phyloP scores from a whole-genome alignment of 83 land plant genomes.

The Diphasiastrum complanatum region DNA sequence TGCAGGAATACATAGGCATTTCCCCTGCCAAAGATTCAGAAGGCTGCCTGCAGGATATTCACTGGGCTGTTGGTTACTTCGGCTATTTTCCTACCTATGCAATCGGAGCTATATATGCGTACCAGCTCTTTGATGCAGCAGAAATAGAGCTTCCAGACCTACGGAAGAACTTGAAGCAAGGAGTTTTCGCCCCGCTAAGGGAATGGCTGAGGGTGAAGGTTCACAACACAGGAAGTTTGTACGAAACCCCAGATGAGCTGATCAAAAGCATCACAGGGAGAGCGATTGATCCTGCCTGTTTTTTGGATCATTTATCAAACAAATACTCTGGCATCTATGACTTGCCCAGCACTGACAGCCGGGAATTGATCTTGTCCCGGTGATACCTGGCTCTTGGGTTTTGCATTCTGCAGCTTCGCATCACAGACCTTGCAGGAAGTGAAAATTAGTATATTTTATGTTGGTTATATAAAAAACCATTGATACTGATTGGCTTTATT shows the following conservation, averaged over 20 bases:
- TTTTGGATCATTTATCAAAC: background rate
- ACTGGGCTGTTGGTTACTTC: conserved; percentile 7
- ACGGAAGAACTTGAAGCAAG: background rate
- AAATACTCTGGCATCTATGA: conserved; percentile 2
- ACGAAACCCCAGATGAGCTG: conserved; percentile 13
- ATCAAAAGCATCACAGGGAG: conserved; percentile 4
- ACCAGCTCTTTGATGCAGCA: conserved; percentile 10
- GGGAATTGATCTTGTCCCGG: background rate
- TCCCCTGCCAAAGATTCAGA: background rate
- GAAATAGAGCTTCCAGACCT: conserved; percentile 12
- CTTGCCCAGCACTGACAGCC: background rate
- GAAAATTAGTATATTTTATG: too few species aligned
- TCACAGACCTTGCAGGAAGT: too few species aligned
- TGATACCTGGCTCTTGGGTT: too few species aligned
- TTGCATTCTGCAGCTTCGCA: too few species aligned
- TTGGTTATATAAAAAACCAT: too few species aligned
- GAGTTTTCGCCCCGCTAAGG: conserved; percentile 2
- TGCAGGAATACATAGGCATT: conserved; percentile 15
- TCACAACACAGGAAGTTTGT: conserved; percentile 5
- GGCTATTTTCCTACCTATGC: conserved; percentile 18
- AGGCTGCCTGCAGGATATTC: conserved; percentile 22
- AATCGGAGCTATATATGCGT: conserved; percentile 17
- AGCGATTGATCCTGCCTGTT: conserved; percentile 9
- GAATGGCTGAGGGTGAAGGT: conserved; percentile 19
- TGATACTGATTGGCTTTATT: too few species aligned